These are phyloP conservation scores for Elymus sibiricus DNA, from an alignment of 176 grass and related monocot genomes.

Conservation along the genomic window DNA sequence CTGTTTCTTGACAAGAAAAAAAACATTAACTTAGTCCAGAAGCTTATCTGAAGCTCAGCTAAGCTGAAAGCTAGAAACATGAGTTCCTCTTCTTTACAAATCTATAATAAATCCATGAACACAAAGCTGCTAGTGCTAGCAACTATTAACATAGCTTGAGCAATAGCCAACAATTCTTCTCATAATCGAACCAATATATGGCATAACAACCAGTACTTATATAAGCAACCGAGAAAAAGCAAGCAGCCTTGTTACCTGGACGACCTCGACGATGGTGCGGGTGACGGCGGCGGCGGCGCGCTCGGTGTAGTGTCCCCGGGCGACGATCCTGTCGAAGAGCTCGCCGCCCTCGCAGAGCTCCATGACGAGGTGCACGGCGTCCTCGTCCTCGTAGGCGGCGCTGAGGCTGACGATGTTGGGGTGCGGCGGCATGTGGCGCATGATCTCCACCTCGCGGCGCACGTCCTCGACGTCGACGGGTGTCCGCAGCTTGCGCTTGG, in stretches of 20 bases:
- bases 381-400: conserved; percentile 87
- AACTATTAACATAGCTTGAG: conserved; percentile 3
- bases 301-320: conserved; percentile 85
- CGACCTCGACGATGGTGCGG: conserved; percentile 92
- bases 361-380: conserved; percentile 95
- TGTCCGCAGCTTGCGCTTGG: conserved; percentile 66
- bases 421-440: conserved; percentile 79
- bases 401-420: conserved; percentile 82
- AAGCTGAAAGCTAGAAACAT: not conserved
- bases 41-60: not conserved
- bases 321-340: conserved; percentile 94
- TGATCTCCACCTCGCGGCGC: conserved; percentile 94
- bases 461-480: conserved; percentile 92
- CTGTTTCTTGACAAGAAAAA: too few species aligned
- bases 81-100: not conserved
- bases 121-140: not conserved
- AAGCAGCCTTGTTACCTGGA: conserved; percentile 46
- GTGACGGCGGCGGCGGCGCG: conserved; percentile 76
- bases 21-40: not conserved
- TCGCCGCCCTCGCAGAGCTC: conserved; percentile 98
- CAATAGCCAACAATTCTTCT: not conserved
- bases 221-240: too few species aligned
- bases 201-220: too few species aligned
- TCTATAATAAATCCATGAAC: not conserved
- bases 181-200: not conserved